A percentile compares a stretch with the other conserved stretches of the same genome.
Evolutionary conservation across 805 yeast species (phyloP).

Genomic region (Barnettozyma siamensis): DNA sequence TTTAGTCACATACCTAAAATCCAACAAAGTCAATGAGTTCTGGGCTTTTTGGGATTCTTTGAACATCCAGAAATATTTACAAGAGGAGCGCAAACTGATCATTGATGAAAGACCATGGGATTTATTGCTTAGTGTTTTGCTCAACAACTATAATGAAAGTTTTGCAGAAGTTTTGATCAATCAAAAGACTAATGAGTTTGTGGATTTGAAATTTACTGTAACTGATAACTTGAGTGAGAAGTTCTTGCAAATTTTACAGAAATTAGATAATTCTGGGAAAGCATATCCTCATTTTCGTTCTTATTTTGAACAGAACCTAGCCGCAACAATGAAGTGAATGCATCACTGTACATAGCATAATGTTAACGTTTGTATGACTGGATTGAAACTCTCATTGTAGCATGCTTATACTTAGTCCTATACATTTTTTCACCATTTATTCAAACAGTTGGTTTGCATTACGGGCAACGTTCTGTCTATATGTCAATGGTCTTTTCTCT

Average conservation of each 20-base stretch:
- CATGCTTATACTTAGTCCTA: too few relatives aligned
- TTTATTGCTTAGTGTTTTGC: constrained; percentile 9
- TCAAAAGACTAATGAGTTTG: constrained; percentile 8
- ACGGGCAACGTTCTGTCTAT: constrained; percentile 17
- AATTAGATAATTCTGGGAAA: constrained; percentile 12
- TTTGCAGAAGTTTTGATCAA: constrained; percentile 14
- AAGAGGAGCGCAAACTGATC: not conserved
- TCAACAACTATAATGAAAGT: constrained; percentile 13
- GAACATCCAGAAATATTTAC: not conserved
- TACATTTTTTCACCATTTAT: too few relatives aligned
- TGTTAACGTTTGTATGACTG: too few relatives aligned
- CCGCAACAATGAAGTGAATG: too few relatives aligned
- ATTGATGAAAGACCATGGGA: constrained; percentile 23
- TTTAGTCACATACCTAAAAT: constrained; percentile 15
- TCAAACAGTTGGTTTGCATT: constrained; percentile 23
- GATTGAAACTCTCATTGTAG: too few relatives aligned
- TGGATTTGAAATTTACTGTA: constrained; percentile 5
- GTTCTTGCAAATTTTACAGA: constrained; percentile 8
- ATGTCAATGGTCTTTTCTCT: constrained; percentile 12
- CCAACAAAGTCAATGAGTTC: constrained; percentile 13
- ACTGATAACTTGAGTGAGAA: constrained; percentile 4
- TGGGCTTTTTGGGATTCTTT: constrained; percentile 19
- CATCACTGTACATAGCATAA: too few relatives aligned
- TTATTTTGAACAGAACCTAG: not conserved
- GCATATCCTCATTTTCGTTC: constrained; percentile 13